These are phyloP conservation scores for Epicoccum nigrum DNA, from an alignment of 2,329 filamentous ascomycete species.

Conservation along the genomic window DNA sequence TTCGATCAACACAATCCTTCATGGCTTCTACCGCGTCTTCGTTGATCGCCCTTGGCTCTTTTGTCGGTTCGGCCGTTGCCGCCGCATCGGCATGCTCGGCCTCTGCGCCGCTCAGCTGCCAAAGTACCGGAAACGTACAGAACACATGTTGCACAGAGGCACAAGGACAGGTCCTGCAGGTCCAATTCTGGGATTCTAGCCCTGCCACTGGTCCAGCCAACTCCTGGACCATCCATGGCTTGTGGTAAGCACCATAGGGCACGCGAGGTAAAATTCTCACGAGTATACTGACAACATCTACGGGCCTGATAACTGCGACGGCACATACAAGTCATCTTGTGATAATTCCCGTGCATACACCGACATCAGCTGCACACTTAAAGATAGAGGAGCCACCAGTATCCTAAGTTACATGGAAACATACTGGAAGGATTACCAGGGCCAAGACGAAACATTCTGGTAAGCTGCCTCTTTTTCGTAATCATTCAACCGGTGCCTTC, in stretches of 20 bases:
- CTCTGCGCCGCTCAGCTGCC: conserved; percentile 8
- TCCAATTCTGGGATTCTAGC: conserved; percentile 8
- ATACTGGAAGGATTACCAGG: conserved; percentile 9
- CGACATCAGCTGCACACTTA: conserved; percentile 5
- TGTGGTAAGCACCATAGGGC: neutral
- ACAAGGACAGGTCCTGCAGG: conserved; percentile 6
- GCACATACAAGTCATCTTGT: conserved; percentile 4
- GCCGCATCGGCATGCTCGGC: conserved; percentile 4
- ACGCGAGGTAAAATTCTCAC: too few relatives aligned
- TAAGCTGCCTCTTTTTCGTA: too few relatives aligned
- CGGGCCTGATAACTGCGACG: conserved; percentile 8
- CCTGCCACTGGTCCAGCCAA: conserved; percentile 9
- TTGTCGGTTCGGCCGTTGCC: conserved; percentile 1
- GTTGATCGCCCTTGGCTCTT: neutral
- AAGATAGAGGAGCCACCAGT: neutral
- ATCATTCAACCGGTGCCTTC: too few relatives aligned
- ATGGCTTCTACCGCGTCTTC: neutral
- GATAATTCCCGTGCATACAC: conserved; percentile 4
- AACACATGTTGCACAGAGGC: conserved; percentile 8
- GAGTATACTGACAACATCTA: neutral
- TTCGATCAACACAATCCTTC: neutral
- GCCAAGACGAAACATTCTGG: conserved; percentile 6
- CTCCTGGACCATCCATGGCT: conserved; percentile 9
- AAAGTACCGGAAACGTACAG: neutral
- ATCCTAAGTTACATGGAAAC: conserved; percentile 6